A percentile compares a stretch with the other conserved stretches of the same genome.
Conservation (phyloP, 495 filamentous ascomycete species). For the Annulohypoxylon stygium region DNA sequence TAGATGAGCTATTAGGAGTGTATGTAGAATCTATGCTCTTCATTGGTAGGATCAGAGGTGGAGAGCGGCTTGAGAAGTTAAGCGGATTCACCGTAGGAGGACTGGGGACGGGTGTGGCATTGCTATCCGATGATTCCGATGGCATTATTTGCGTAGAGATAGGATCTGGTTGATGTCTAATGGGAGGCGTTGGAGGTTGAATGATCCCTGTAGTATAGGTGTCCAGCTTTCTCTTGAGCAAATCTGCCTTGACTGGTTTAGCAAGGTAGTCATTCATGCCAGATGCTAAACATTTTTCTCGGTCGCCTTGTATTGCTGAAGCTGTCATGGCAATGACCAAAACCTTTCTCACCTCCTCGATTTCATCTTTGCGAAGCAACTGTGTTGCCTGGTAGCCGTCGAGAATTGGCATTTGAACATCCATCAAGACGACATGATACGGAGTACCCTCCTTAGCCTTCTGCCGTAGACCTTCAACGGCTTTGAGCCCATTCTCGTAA, state of each 20-base stretch:
- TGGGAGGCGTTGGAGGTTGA: slow-evolving; percentile 46
- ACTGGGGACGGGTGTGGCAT: slow-evolving; percentile 26
- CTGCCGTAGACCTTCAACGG: slow-evolving; percentile 84
- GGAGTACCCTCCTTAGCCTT: slow-evolving; percentile 76
- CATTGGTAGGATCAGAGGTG: slow-evolving; percentile 29
- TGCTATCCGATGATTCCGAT: slow-evolving; percentile 21
- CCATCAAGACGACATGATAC: slow-evolving; percentile 89
- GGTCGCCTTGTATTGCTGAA: slow-evolving; percentile 88
- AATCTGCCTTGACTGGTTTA: slow-evolving; percentile 83
- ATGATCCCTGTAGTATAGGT: slow-evolving; percentile 62
- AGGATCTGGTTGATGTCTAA: slow-evolving; percentile 31
- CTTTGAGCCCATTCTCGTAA: slow-evolving; percentile 86
- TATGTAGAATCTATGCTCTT: slow-evolving; percentile 22
- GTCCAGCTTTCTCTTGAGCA: slow-evolving; percentile 82
- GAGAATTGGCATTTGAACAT: slow-evolving; percentile 93
- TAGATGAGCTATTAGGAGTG: slow-evolving; percentile 20
- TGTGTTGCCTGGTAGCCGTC: slow-evolving; percentile 95
- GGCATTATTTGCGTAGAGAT: slow-evolving; percentile 22
- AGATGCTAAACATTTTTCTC: slow-evolving; percentile 90
- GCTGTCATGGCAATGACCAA: slow-evolving; percentile 96
- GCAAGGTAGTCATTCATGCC: slow-evolving; percentile 98
- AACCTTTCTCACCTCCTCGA: slow-evolving; percentile 78
- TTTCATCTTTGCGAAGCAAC: slow-evolving; percentile 78
- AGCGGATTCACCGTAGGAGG: slow-evolving; percentile 15
- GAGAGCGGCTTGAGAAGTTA: slow-evolving; percentile 19